Conservation (phyloP, 1,139 yeast species). For the Spathaspora jeffriesii region DNA sequence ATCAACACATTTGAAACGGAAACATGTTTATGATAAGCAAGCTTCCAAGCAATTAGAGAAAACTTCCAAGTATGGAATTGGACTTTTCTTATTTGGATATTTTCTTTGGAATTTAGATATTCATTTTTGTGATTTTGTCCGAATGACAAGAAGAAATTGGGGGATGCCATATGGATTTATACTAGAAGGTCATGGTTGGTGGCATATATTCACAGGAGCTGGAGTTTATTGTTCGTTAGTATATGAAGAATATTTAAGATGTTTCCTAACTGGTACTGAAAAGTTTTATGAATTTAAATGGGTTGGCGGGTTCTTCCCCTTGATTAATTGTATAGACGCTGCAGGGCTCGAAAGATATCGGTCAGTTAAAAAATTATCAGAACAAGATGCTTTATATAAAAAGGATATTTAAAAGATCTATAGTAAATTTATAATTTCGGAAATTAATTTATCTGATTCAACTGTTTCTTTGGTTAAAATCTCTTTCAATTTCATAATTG, state of each 20-base stretch:
- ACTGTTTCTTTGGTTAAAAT: slow-evolving; percentile 28
- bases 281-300: slow-evolving; percentile 53
- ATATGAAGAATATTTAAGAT: slow-evolving; percentile 71
- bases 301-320: slow-evolving; percentile 42
- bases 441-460: slow-evolving; percentile 36
- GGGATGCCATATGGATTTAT: slow-evolving; percentile 90
- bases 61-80: slow-evolving; percentile 61
- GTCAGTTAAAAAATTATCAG: slow-evolving; percentile 21
- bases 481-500: slow-evolving; percentile 37
- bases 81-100: slow-evolving; percentile 73
- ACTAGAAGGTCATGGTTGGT: slow-evolving; percentile 96
- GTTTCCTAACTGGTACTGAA: slow-evolving; percentile 55
- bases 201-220: slow-evolving; percentile 88
- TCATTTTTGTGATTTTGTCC: slow-evolving; percentile 70
- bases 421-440: slow-evolving; percentile 39
- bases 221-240: slow-evolving; percentile 63
- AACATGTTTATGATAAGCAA: slow-evolving; percentile 47
- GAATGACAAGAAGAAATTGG: slow-evolving; percentile 58
- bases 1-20: slow-evolving; percentile 50
- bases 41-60: slow-evolving; percentile 50
- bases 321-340: slow-evolving; percentile 30
- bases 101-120: slow-evolving; percentile 85
- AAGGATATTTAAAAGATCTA: slow-evolving; percentile 12
- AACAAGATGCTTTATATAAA: slow-evolving; percentile 15
- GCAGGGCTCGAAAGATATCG: slow-evolving; percentile 27